These are phyloP conservation scores for Pleurostoma richardsiae DNA, from an alignment of 2,329 filamentous ascomycete genomes.

Conservation along the genomic window DNA sequence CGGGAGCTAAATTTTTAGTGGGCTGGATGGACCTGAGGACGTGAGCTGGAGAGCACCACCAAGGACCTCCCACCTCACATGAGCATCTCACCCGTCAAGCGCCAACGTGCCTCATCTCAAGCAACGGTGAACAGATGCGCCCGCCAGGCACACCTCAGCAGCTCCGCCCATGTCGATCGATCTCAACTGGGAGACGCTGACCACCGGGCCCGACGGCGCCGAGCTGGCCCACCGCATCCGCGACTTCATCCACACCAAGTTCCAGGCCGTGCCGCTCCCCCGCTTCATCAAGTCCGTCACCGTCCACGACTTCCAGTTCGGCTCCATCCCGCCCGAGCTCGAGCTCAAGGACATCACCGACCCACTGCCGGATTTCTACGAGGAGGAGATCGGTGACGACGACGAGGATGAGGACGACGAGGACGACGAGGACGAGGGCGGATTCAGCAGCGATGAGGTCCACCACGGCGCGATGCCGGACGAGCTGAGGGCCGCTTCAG, in stretches of 20 bases:
- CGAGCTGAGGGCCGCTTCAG: slow-evolving; percentile 20
- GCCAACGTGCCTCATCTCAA: too few species aligned
- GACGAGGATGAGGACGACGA: slow-evolving; percentile 49
- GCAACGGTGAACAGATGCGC: neutral
- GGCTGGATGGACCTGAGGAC: too few species aligned
- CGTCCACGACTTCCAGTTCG: slow-evolving; percentile 92
- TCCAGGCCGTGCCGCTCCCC: slow-evolving; percentile 85
- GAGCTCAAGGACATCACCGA: slow-evolving; percentile 97
- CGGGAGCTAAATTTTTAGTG: too few species aligned
- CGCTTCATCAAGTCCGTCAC: slow-evolving; percentile 96
- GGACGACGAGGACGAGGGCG: slow-evolving; percentile 28
- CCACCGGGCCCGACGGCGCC: slow-evolving; percentile 79
- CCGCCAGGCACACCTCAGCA: neutral
- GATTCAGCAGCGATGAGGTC: slow-evolving; percentile 12
- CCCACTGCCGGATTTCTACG: slow-evolving; percentile 93
- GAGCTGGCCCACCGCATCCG: slow-evolving; percentile 82
- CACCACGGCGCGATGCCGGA: slow-evolving; percentile 24
- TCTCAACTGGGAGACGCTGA: slow-evolving; percentile 92
- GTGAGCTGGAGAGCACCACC: too few species aligned
- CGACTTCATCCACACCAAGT: slow-evolving; percentile 90
- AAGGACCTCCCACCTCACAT: too few species aligned
- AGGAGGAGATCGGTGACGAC: slow-evolving; percentile 65
- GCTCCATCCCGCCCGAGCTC: slow-evolving; percentile 73
- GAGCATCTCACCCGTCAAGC: too few species aligned
- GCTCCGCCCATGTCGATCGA: slow-evolving; percentile 78